Percentiles rank a stretch among this genome's conserved stretches.
Evolutionary conservation across 2,329 filamentous ascomycete species (phyloP).

Genomic region (Claviceps monticola): DNA sequence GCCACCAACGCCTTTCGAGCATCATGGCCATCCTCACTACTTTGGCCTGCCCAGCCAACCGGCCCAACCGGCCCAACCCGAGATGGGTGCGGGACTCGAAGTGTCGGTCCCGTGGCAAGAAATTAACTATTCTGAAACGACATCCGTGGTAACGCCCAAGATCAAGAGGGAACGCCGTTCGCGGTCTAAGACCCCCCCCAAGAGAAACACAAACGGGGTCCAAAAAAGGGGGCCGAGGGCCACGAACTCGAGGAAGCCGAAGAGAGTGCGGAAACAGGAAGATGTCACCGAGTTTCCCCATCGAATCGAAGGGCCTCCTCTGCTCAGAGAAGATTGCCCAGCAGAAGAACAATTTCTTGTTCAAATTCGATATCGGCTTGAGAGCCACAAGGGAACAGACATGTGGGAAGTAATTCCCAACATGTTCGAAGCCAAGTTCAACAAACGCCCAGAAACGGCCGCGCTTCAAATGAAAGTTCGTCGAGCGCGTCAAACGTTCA

Average conservation of each 20-base stretch:
- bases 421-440: conserved; percentile 24
- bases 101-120: no score
- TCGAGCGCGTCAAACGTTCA: conserved; percentile 33
- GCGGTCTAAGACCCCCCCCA: no score
- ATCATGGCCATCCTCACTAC: conserved; percentile 20
- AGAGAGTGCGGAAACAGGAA: no score
- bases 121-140: no score
- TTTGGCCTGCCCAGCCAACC: no score
- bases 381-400: conserved; percentile 36
- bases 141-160: no score
- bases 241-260: no score
- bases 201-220: no score
- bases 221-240: no score
- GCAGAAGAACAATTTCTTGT: conserved; percentile 36
- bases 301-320: conserved; percentile 20
- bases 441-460: conserved; percentile 29
- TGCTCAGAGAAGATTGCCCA: conserved; percentile 30
- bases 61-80: no score
- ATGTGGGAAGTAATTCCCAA: conserved; percentile 43
- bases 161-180: no score
- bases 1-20: conserved; percentile 20
- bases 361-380: conserved; percentile 31
- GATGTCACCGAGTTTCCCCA: conserved; percentile 1
- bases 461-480: conserved; percentile 43
- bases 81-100: no score